Percentiles rank a stretch among this genome's conserved stretches.
phyloP scores from a whole-genome alignment of 1,284 basidiomycete species.

The Ustilago shanxiensis region DNA sequence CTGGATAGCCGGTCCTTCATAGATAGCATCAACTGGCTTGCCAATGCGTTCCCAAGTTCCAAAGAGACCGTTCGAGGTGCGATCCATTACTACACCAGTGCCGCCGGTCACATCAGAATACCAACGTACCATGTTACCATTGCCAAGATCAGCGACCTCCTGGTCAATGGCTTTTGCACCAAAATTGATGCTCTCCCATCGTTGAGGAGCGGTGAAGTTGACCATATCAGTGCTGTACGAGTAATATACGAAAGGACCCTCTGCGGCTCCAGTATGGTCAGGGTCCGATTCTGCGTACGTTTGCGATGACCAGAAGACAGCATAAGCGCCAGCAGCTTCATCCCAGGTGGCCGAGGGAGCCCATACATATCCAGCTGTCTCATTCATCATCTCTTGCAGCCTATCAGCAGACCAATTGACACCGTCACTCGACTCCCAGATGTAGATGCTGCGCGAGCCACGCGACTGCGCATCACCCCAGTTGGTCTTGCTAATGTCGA shows the following conservation, averaged over 20 bases:
- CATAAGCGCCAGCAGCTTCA: slow-evolving; percentile 23
- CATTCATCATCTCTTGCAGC: background rate
- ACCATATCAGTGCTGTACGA: slow-evolving; percentile 31
- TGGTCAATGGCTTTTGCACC: slow-evolving; percentile 36
- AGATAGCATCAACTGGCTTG: slow-evolving; percentile 31
- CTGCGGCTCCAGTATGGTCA: slow-evolving; percentile 19
- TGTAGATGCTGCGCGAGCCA: slow-evolving; percentile 30
- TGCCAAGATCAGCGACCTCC: slow-evolving; percentile 24
- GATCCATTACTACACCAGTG: slow-evolving; percentile 35
- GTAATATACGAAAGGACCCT: slow-evolving; percentile 32
- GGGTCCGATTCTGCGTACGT: slow-evolving; percentile 27
- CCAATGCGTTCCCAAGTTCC: slow-evolving; percentile 35
- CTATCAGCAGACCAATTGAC: slow-evolving; percentile 24
- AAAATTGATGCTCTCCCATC: slow-evolving; percentile 36
- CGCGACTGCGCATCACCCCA: slow-evolving; percentile 38
- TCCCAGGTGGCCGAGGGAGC: slow-evolving; percentile 37
- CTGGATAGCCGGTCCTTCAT: slow-evolving; percentile 36
- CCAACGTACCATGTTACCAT: slow-evolving; percentile 33
- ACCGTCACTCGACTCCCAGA: slow-evolving; percentile 33
- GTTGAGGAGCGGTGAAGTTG: slow-evolving; percentile 23
- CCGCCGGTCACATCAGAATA: slow-evolving; percentile 24
- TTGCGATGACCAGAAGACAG: slow-evolving; percentile 34
- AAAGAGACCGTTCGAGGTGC: slow-evolving; percentile 21
- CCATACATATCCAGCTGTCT: slow-evolving; percentile 30
- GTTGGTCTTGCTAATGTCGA: slow-evolving; percentile 36